Base-by-base conservation (phyloP, 129 eudicot genomes). In the Lactuca saligna region DNA sequence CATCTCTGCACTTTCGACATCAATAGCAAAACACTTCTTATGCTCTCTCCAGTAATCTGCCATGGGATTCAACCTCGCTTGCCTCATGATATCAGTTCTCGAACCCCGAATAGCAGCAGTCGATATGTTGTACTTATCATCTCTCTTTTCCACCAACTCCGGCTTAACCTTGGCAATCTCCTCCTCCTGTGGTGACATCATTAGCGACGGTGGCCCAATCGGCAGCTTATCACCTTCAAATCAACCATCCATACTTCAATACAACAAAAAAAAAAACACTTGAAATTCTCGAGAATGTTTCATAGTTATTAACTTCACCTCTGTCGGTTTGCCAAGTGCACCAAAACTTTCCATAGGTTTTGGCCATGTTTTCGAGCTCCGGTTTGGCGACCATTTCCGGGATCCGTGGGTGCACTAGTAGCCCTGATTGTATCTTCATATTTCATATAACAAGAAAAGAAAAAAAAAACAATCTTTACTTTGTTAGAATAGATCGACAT, bases 321-420 rank as follows among this genome's bases (percentile, higher is more conserved):
- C 91, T 75, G 42, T 88, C 91, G 48, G 80, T 78, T 55, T 88
- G 96, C 96, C 96, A 88, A 0, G 96, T 85, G 83, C 96, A 85
- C 96, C 96, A 88, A 61, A 88, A 88, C 80, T 88, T 88, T 31
- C 91, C 96, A 31, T 85, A 88, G 2, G 87, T 82, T 59, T 78
- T 85, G 59, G 86, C 86, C 20, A 85, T 71, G 70, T 79, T 85
- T 63, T 82, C 83, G 7, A 88, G 84, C 61, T 88, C 91, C 0
- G 91, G 81, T 34, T 70, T 88, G 29, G 64, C 74, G 0, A 82
- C 70, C 75, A 75, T 50, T 63, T 84, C 96, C 0, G 91, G 91
- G 6, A 88, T 77, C 50, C 88, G 35, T 3, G 91, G 96, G 20
- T 83, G 83, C 65, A 88, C 84, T 76, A 82, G 74, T 2, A 88